Evolutionary conservation across 2,329 filamentous ascomycete species (phyloP).

Genomic region (Penicillium thymicola): DNA sequence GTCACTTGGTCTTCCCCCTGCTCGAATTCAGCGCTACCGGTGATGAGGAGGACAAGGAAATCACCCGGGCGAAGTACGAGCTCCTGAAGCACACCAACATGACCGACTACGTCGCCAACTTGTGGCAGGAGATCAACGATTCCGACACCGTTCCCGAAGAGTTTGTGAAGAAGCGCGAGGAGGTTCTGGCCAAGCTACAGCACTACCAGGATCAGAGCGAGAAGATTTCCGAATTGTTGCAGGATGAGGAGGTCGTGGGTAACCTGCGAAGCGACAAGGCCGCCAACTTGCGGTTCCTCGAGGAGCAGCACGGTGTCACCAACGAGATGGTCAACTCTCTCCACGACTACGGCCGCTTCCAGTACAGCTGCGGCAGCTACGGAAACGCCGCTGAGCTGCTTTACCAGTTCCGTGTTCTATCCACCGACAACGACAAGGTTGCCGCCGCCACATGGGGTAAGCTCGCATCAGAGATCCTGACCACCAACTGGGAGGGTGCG

Average conservation of each 20-base stretch:
- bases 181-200: conserved; percentile 78
- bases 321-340: conserved; percentile 93
- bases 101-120: conserved; percentile 92
- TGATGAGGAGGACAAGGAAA: conserved; percentile 74
- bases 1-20: conserved; percentile 93
- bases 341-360: conserved; percentile 93
- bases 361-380: conserved; percentile 97
- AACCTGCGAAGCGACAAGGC: conserved; percentile 95
- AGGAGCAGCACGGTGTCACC: conserved; percentile 94
- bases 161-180: conserved; percentile 83
- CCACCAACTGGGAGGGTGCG: conserved; percentile 89
- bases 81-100: conserved; percentile 97
- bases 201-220: conserved; percentile 81
- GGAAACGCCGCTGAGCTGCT: conserved; percentile 83
- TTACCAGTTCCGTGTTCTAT: conserved; percentile 96
- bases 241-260: conserved; percentile 83
- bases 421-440: conserved; percentile 97
- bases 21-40: conserved; percentile 85
- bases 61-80: conserved; percentile 84
- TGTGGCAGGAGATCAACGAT: conserved; percentile 86
- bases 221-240: conserved; percentile 83
- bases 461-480: conserved; percentile 91
- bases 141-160: conserved; percentile 75
- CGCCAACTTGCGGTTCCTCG: conserved; percentile 96
- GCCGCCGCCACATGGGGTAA: conserved; percentile 96